Evolutionary conservation across 805 yeast genomes (phyloP).

Genomic region (Lachancea thermotolerans): DNA sequence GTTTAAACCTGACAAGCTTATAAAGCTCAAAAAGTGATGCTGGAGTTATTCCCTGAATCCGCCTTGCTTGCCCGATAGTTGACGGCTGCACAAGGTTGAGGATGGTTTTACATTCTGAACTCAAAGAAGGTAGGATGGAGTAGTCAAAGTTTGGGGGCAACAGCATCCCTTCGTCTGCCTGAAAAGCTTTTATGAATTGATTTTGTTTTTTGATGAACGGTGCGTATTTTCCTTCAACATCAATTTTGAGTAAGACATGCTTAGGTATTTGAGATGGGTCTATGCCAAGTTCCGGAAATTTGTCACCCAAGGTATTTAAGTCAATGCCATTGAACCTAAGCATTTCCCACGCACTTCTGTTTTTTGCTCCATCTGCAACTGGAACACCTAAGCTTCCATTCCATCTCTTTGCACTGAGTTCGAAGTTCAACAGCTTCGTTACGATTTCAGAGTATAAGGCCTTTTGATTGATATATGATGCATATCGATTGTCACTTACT

Average conservation of each 20-base stretch:
- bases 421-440: constrained; percentile 38
- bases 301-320: constrained; percentile 21
- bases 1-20: constrained; percentile 37
- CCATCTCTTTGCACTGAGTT: constrained; percentile 61
- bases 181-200: constrained; percentile 65
- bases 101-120: constrained; percentile 64
- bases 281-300: constrained; percentile 34
- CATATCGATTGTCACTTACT: constrained; percentile 54
- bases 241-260: constrained; percentile 52
- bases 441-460: constrained; percentile 38
- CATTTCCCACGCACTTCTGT: constrained; percentile 64
- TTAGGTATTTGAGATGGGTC: constrained; percentile 29
- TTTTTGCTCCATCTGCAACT: constrained; percentile 48
- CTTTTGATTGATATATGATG: constrained; percentile 39
- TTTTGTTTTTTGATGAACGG: constrained; percentile 73
- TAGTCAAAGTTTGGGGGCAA: constrained; percentile 71
- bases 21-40: constrained; percentile 82
- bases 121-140: constrained; percentile 50
- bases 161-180: constrained; percentile 68
- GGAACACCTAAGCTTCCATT: constrained; percentile 38
- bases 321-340: constrained; percentile 47
- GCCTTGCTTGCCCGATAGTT: constrained; percentile 90
- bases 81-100: constrained; percentile 74
- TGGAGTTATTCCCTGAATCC: constrained; percentile 93
- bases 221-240: constrained; percentile 75